These are phyloP conservation scores for Colletotrichum shisoi DNA, from an alignment of 2,329 filamentous ascomycete species.

Conservation along the genomic window DNA sequence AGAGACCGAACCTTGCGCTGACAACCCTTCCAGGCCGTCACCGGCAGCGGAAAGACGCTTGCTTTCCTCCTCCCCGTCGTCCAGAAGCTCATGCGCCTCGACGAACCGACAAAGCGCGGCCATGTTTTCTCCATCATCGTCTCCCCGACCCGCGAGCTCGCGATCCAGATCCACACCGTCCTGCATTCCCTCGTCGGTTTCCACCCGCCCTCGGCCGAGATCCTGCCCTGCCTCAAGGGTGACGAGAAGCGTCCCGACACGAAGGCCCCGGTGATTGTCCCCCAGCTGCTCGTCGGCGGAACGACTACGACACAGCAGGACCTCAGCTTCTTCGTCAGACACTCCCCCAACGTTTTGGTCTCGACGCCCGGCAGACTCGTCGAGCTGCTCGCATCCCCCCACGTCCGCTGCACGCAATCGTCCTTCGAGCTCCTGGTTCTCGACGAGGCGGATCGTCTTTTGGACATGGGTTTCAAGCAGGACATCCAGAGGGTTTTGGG, in stretches of 20 bases:
- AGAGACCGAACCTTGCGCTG: slow-evolving; percentile 7
- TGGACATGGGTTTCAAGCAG: slow-evolving; percentile 93
- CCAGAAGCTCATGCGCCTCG: slow-evolving; percentile 79
- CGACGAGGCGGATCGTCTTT: slow-evolving; percentile 90
- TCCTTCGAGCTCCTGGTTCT: slow-evolving; percentile 92
- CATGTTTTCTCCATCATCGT: slow-evolving; percentile 92
- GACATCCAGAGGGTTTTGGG: slow-evolving; percentile 86
- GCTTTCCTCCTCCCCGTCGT: slow-evolving; percentile 80
- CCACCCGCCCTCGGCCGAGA: slow-evolving; percentile 78
- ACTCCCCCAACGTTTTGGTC: slow-evolving; percentile 87
- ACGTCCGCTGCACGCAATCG: slow-evolving; percentile 86
- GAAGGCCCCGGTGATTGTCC: slow-evolving; percentile 67
- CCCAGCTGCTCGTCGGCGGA: slow-evolving; percentile 88
- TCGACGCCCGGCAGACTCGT: slow-evolving; percentile 90
- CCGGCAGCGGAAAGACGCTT: slow-evolving; percentile 89
- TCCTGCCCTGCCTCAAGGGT: slow-evolving; percentile 62
- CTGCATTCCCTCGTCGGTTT: slow-evolving; percentile 80
- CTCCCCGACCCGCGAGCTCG: slow-evolving; percentile 91
- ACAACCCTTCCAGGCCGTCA: slow-evolving; percentile 69
- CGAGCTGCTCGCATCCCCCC: slow-evolving; percentile 83
- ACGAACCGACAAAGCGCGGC: slow-evolving; percentile 85
- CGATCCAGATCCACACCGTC: slow-evolving; percentile 87
- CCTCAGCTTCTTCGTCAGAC: slow-evolving; percentile 81
- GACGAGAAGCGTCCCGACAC: slow-evolving; percentile 64
- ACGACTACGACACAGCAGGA: slow-evolving; percentile 83